phyloP scores from a whole-genome alignment of 1,284 basidiomycete genomes.

The Austropuccinia psidii region DNA sequence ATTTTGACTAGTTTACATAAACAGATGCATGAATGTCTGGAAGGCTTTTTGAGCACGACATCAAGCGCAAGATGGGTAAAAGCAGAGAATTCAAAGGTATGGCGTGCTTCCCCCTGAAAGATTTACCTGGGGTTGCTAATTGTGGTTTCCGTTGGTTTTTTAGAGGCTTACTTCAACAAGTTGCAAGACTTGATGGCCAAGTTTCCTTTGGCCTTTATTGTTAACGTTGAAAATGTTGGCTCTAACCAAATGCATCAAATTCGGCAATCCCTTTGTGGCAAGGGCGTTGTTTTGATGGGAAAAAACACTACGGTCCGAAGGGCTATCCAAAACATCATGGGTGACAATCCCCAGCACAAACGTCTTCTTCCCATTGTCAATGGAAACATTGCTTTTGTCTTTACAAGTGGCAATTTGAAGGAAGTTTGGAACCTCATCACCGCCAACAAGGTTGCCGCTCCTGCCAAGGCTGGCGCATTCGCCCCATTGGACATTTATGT shows the following conservation, averaged over 20 bases:
- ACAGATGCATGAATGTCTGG: constrained; percentile 87
- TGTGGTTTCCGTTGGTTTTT: too few relatives aligned
- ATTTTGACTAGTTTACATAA: constrained; percentile 62
- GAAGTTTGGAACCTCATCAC: constrained; percentile 84
- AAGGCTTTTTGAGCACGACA: constrained; percentile 91
- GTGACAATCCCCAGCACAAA: constrained; percentile 88
- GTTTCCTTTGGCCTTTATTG: constrained; percentile 92
- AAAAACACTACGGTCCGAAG: constrained; percentile 99
- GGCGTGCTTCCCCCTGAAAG: too few relatives aligned
- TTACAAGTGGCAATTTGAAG: constrained; percentile 86
- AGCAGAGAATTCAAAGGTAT: too few relatives aligned
- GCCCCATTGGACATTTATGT: too few relatives aligned
- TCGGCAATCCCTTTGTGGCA: constrained; percentile 78
- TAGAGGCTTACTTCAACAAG: constrained; percentile 87
- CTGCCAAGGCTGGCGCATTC: constrained; percentile 95
- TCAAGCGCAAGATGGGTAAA: too few relatives aligned
- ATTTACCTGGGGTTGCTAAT: too few relatives aligned
- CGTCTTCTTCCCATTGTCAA: constrained; percentile 87
- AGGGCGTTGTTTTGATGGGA: constrained; percentile 95
- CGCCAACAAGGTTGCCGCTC: constrained; percentile 95
- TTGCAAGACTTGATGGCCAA: too few relatives aligned
- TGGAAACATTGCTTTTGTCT: constrained; percentile 99
- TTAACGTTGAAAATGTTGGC: constrained; percentile 99
- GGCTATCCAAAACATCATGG: constrained; percentile 79
- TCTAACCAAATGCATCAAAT: too few relatives aligned